Evolutionary conservation across 2,329 filamentous ascomycete species (phyloP).

Genomic region (Trichoderma arundinaceum): DNA sequence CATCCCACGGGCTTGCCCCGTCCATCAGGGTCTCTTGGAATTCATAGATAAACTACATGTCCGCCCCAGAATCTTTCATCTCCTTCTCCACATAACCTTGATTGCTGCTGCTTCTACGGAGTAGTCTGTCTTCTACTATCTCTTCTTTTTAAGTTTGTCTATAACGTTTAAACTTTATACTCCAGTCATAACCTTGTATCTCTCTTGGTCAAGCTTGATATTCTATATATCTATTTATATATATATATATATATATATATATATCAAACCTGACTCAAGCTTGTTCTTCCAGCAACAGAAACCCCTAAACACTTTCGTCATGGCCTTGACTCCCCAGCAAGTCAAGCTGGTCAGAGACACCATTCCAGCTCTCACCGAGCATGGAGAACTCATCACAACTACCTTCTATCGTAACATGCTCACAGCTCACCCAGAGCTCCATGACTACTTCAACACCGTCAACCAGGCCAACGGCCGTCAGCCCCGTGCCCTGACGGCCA

Average conservation of each 20-base stretch:
- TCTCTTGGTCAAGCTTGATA: neutral
- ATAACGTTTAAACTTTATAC: too few relatives aligned
- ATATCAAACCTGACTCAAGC: too few relatives aligned
- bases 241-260: too few relatives aligned
- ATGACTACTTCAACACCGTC: slow-evolving; percentile 69
- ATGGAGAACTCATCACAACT: slow-evolving; percentile 72
- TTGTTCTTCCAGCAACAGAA: neutral
- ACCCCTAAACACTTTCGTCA: slow-evolving; percentile 27
- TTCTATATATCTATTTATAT: too few relatives aligned
- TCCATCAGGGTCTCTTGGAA: neutral
- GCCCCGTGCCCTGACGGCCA: slow-evolving; percentile 44
- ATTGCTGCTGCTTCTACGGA: slow-evolving; percentile 1
- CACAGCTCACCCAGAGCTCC: slow-evolving; percentile 66
- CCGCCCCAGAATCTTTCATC: neutral
- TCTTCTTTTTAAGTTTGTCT: too few relatives aligned
- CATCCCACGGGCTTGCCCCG: slow-evolving; percentile 3
- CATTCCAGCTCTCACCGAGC: slow-evolving; percentile 69
- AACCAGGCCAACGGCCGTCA: slow-evolving; percentile 47
- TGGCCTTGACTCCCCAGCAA: slow-evolving; percentile 60
- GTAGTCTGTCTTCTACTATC: neutral
- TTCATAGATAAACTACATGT: slow-evolving; percentile 14
- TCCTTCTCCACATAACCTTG: slow-evolving; percentile 15
- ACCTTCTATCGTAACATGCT: slow-evolving; percentile 76
- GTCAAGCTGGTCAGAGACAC: slow-evolving; percentile 71
- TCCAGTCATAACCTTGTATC: neutral